phyloP scores from a whole-genome alignment of 768 basidiomycete species.

The Tulasnella sp. region DNA sequence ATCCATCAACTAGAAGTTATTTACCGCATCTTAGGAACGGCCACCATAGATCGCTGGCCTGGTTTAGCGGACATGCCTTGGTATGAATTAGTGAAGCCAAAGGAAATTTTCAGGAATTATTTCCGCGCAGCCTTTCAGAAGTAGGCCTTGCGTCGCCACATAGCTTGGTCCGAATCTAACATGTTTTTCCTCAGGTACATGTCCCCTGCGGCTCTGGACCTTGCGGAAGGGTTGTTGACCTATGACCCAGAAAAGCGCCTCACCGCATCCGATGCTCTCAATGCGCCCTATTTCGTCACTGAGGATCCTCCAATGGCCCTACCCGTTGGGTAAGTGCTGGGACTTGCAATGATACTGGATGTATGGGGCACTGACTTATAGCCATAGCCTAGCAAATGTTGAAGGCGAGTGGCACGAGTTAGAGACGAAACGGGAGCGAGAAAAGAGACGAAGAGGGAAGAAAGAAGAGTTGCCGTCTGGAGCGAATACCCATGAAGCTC shows the following conservation, averaged over 20 bases:
- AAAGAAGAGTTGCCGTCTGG: slow-evolving; percentile 33
- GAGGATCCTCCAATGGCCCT: slow-evolving; percentile 67
- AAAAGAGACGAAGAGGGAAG: slow-evolving; percentile 59
- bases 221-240: slow-evolving; percentile 72
- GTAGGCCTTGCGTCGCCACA: slow-evolving; percentile 39
- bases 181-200: slow-evolving; percentile 55
- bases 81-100: slow-evolving; percentile 97
- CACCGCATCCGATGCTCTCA: slow-evolving; percentile 71
- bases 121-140: slow-evolving; percentile 82
- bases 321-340: slow-evolving; percentile 63
- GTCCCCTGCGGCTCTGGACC: slow-evolving; percentile 74
- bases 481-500: not conserved
- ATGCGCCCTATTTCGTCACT: slow-evolving; percentile 71
- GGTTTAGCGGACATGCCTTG: slow-evolving; percentile 79
- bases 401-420: slow-evolving; percentile 98
- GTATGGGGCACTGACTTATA: not conserved
- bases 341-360: not conserved
- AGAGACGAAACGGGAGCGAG: slow-evolving; percentile 84
- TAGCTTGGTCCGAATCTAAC: not conserved
- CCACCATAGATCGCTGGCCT: slow-evolving; percentile 74
- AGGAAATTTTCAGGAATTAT: slow-evolving; percentile 58
- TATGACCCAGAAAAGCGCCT: slow-evolving; percentile 75
- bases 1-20: slow-evolving; percentile 94
- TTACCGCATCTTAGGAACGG: slow-evolving; percentile 85
- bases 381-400: slow-evolving; percentile 57